Evolutionary conservation across 768 basidiomycete genomes (phyloP), one percentile per base, ranked within the genome.

Genomic region (Tylopilus sp.): DNA sequence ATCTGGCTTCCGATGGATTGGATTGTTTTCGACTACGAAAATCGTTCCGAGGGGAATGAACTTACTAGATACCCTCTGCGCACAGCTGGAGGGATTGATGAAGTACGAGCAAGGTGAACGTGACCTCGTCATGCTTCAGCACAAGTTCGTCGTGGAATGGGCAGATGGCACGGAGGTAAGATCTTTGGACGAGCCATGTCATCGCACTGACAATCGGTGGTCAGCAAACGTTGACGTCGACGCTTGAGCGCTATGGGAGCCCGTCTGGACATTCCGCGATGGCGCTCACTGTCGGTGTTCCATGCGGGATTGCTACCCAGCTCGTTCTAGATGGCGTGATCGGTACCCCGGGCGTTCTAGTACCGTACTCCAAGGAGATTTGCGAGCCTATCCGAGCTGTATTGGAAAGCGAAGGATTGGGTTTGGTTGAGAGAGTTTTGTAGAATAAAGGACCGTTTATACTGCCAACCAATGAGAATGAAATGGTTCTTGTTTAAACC

Each of bases 101-200:
- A 80, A 84, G 70, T 98, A 95, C 72, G 88, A 85, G 56, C 72
- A 77, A 41, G 91, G 91, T 56, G 94, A 98, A 72, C 85, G 91
- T 12, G 95, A 99, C 70, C 81, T 98, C 53, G 91, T 99, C 55
- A 91, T 98, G 85, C 83, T 99, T 48, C 95, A 98, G 73, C 95
- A 99, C 81, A 95, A 95, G 75, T 98, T 99, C 66, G 73, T 91
- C 59, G 85, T 98, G 35, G 85, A 93, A 67, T 89, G 87, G 81
- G 76, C 80, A 31, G 91, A 97, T 62, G 94, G 95, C 44, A 78
- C 72, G 46, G 74, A 79, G 72, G 86, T 85, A 52, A 44, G 8
- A 20, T 33, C 11, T 33, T 33, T 33, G 12, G 31, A 33, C 15
- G 31, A 20, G 15, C 52, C 12, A 40, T 26, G 17, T n/a, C 20